Base-by-base conservation (phyloP, 2,329 filamentous ascomycete genomes). In the Monosporascus sp. region DNA sequence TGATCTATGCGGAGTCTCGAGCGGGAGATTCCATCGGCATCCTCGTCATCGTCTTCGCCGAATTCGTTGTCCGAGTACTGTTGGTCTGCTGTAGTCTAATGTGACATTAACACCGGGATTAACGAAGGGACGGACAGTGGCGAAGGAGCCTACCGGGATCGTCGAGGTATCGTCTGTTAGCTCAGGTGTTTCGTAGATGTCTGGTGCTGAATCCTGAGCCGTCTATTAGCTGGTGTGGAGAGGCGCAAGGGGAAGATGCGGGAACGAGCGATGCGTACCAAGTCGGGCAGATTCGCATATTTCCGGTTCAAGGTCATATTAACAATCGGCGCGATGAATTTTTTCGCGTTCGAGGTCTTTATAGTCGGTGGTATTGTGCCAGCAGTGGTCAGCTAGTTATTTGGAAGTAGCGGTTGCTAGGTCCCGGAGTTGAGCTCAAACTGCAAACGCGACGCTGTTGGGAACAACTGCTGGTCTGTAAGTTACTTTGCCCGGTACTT, bases 181-280 rank as follows among this genome's bases (percentile, higher is more conserved):
- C 52, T 96, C 92, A 60, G 93, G 92, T 17, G 94, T 97, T 73
- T 97, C 93, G 77, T 97, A 97, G 65, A 96, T 90, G 67, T 97
- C 94, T 60, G 92, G 92, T 28, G 92, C 91, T 51, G 87, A 88
- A 73, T 97, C 92, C 89, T 95, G 41, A 37, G 45, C 51, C 31
- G 50, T 41, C 51, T 47, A 48, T 46, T 28, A 50, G 50, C 17
- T 22, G 52, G 44, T 14, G 17, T 14, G 43, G 26, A n/a, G 18
- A 28, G 35, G 7, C 15, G 7, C 26, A 17, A 5, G n/a, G 14
- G 31, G n/a, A 22, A 15, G 20, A 31, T 8, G 7, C 14, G 37
- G 26, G 2, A 17, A 52, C 28, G 26, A 51, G 51, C 37, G 20
- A 28, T 37, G 58, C 70, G 58, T 75, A 92, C 89, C 70, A 94